phyloP scores from a whole-genome alignment of 331 rosid species.

The Dryas integrifolia region DNA sequence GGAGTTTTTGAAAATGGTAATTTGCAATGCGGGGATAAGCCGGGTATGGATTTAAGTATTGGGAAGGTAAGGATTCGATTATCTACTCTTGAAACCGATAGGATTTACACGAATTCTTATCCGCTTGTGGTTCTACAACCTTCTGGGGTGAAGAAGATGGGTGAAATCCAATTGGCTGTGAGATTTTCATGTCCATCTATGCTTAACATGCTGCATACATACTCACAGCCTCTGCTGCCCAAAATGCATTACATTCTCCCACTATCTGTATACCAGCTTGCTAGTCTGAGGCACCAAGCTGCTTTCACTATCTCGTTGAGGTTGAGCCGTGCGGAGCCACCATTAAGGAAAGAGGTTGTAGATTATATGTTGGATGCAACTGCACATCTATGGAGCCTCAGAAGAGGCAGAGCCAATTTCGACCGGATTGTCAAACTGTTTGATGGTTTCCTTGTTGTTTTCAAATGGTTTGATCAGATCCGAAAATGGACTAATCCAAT shows the following conservation, averaged over 20 bases:
- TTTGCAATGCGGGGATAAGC: constrained; percentile 24
- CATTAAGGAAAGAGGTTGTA: constrained; percentile 42
- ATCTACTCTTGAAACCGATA: constrained; percentile 38
- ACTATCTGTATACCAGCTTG: constrained; percentile 37
- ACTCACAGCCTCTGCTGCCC: constrained; percentile 44
- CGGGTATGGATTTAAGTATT: constrained; percentile 24
- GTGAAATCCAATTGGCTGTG: constrained; percentile 46
- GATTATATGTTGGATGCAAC: constrained; percentile 42
- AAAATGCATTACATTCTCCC: constrained; percentile 43
- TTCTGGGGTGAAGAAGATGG: constrained; percentile 44
- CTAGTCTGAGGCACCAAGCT: constrained; percentile 39
- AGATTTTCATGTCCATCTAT: constrained; percentile 44
- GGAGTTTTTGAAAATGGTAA: constrained; percentile 47
- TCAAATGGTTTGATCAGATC: constrained; percentile 24
- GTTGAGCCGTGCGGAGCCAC: constrained; percentile 41
- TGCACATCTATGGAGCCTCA: constrained; percentile 44
- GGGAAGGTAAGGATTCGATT: constrained; percentile 46
- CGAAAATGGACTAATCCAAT: constrained; percentile 31
- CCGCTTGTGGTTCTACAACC: constrained; percentile 38
- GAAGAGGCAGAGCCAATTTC: constrained; percentile 44
- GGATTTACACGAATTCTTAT: constrained; percentile 45
- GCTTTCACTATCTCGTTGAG: constrained; percentile 27
- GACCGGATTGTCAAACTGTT: constrained; percentile 34
- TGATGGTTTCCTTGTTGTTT: constrained; percentile 7
- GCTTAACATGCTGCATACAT: constrained; percentile 31